phyloP scores from a whole-genome alignment of 352 stramenopile species.

The Phytophthora hybrid region DNA sequence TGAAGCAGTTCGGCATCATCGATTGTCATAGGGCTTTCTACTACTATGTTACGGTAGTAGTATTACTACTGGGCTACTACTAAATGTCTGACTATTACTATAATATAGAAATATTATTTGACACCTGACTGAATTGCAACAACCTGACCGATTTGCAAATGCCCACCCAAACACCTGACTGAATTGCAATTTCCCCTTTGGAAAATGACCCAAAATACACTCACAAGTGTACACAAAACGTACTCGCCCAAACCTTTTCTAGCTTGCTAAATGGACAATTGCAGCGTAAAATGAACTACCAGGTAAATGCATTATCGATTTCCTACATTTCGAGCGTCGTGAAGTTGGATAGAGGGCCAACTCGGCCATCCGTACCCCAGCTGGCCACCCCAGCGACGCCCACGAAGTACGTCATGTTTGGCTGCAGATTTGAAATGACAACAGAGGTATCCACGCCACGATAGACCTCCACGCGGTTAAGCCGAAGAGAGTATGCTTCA shows the following conservation, averaged over 20 bases:
- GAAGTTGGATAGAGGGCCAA: constrained; percentile 73
- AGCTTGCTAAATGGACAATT: no score
- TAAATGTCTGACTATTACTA: no score
- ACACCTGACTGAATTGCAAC: no score
- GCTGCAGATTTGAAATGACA: constrained; percentile 49
- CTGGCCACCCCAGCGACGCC: constrained; percentile 69
- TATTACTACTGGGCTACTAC: no score
- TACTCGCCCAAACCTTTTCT: no score
- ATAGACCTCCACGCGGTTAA: constrained; percentile 84
- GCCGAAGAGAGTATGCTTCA: constrained; percentile 72
- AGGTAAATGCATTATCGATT: neutral
- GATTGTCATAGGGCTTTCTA: no score
- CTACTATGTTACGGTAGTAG: no score
- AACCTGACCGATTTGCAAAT: no score
- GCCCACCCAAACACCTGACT: no score
- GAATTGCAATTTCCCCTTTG: neutral
- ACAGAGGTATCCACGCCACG: constrained; percentile 56
- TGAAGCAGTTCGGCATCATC: no score
- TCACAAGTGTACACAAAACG: no score
- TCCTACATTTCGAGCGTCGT: constrained; percentile 48
- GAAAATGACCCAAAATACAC: neutral
- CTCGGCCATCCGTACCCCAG: constrained; percentile 68
- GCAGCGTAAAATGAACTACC: neutral
- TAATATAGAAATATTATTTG: no score
- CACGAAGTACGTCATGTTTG: constrained; percentile 82